phyloP scores from a whole-genome alignment of 345 rosid species.

The Sonneratia caseolaris region DNA sequence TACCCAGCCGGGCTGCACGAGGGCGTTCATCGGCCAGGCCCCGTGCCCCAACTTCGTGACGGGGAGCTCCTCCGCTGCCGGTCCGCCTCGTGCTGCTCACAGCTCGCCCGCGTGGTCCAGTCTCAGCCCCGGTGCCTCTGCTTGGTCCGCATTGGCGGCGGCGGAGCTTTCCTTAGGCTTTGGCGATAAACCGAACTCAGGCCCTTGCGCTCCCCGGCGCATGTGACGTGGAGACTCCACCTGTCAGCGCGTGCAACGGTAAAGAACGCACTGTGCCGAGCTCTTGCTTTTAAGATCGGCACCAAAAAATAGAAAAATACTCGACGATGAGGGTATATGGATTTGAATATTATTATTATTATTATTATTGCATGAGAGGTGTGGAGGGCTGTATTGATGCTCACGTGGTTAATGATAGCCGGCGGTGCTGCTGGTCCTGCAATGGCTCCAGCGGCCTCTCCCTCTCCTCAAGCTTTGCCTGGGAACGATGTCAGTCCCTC shows the following conservation, averaged over 20 bases:
- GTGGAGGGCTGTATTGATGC: neutral
- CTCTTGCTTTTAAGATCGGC: neutral
- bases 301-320: no score
- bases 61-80: constrained; percentile 34
- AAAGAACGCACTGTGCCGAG: neutral
- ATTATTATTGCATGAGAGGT: no score
- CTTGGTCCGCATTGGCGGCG: constrained; percentile 25
- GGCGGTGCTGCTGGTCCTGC: neutral
- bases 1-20: constrained; percentile 37
- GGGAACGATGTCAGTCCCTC: neutral
- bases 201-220: constrained; percentile 42
- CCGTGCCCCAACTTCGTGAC: constrained; percentile 35
- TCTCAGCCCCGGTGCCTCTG: constrained; percentile 49
- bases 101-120: constrained; percentile 33
- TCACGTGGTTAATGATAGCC: neutral
- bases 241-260: constrained; percentile 41
- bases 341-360: no score
- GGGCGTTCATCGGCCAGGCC: constrained; percentile 24
- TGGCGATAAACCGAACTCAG: constrained; percentile 37
- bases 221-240: constrained; percentile 46
- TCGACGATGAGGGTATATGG: neutral
- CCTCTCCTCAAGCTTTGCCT: constrained; percentile 3
- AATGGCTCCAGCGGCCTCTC: neutral
- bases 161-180: constrained; percentile 28
- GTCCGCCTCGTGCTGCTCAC: constrained; percentile 48